Base-by-base conservation (phyloP, 768 basidiomycete species). In the Strobilomyces echinocephalus region DNA sequence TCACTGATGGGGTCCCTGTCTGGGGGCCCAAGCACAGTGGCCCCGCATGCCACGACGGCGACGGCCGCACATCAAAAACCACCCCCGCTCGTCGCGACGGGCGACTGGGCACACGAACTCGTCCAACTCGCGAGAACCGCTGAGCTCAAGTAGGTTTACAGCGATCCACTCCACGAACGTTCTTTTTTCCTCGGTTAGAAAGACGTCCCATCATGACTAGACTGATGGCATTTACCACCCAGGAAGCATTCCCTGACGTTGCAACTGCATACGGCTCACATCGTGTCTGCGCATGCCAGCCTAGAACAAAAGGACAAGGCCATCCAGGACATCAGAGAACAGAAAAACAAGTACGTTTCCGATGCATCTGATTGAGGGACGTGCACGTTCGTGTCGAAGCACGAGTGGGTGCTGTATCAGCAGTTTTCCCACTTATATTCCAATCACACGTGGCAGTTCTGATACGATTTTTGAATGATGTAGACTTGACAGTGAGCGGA, bases 51-150 rank as follows among this genome's bases (percentile, higher is more conserved):
- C 8, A 65, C 70, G 4, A 70, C 68, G 47, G 51, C 62, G 41
- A 56, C 63, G 11, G 31, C 43, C 24, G 8, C 53, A 42, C 67
- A 65, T 20, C 67, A 56, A 31, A 69, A 65, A 39, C 57, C 71
- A n/a, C 61, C 63, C 6, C 82, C 85, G n/a, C 70, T 90, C 47
- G 77, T 92, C 46, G 88, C 90, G 5, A 84, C 82, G 18, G 90
- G 88, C 9, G 88, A 91, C 68, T 92, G 90, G 90, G 90, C 88
- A 26, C 87, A 85, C 61, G 87, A 90, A 69, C 78, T 92, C 40
- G 85, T 92, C 31, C 87, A 91, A 49, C 78, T 92, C 11, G 90
- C 90, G 7, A 91, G 88, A 73, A 89, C 87, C 1, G 90, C 90
- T 9, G 90, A 92, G 66, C 78, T 92, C 63, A 92, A 92, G 90